These are phyloP conservation scores for Pholiota conissans DNA, from an alignment of 768 basidiomycete species.

Conservation along the genomic window DNA sequence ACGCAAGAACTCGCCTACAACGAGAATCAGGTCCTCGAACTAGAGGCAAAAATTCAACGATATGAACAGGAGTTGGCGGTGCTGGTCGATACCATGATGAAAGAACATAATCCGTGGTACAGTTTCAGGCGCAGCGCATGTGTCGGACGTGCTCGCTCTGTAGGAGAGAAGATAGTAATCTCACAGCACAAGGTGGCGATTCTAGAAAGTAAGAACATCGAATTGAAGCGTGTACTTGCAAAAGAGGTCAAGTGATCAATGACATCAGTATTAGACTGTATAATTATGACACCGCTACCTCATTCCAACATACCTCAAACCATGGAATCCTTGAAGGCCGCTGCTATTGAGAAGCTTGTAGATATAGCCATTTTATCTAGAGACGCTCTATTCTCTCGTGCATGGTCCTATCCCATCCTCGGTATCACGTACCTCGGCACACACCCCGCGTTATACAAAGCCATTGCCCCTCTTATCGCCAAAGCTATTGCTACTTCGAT, in stretches of 20 bases:
- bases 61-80: conserved; percentile 77
- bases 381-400: conserved; percentile 34
- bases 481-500: conserved; percentile 39
- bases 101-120: conserved; percentile 35
- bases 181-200: conserved; percentile 67
- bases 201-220: conserved; percentile 70
- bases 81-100: conserved; percentile 64
- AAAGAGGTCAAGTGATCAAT: conserved; percentile 27
- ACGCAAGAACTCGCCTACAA: conserved; percentile 83
- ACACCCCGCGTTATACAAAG: conserved; percentile 33
- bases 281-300: conserved; percentile 2
- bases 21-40: conserved; percentile 56
- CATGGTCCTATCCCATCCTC: conserved; percentile 38
- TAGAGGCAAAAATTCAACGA: conserved; percentile 63
- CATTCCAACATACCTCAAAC: background rate
- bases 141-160: conserved; percentile 59
- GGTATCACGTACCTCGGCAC: conserved; percentile 37
- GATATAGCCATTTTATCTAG: conserved; percentile 20
- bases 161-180: conserved; percentile 73
- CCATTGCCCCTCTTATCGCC: conserved; percentile 35
- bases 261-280: conserved; percentile 22
- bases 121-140: conserved; percentile 49
- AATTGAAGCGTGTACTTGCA: conserved; percentile 60
- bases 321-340: conserved; percentile 16
- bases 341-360: conserved; percentile 14